phyloP scores from a whole-genome alignment of 1,284 basidiomycete genomes.

The Leccinum pachyderme region DNA sequence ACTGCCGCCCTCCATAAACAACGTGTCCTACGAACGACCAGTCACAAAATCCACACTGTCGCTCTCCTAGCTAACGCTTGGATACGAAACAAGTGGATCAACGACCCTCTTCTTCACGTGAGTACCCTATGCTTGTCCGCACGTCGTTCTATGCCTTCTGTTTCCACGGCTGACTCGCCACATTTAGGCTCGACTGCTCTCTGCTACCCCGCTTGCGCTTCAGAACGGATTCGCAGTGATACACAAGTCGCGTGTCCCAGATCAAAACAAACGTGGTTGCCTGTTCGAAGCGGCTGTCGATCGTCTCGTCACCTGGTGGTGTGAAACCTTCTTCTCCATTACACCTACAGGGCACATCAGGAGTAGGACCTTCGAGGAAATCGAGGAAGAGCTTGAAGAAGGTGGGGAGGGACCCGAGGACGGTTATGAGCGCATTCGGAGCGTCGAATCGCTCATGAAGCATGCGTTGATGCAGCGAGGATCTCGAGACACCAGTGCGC shows the following conservation, averaged over 20 bases:
- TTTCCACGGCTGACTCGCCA: conserved; percentile 7
- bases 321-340: conserved; percentile 66
- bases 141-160: conserved; percentile 21
- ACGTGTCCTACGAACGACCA: conserved; percentile 70
- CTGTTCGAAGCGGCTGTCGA: conserved; percentile 81
- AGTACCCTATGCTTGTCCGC: background rate
- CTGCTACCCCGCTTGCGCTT: conserved; percentile 74
- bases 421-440: conserved; percentile 69
- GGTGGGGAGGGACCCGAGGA: conserved; percentile 48
- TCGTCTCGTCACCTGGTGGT: conserved; percentile 83
- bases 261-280: conserved; percentile 74
- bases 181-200: conserved; percentile 77
- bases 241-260: conserved; percentile 80
- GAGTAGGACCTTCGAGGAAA: conserved; percentile 72
- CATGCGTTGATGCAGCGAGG: conserved; percentile 80
- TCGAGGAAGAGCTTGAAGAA: conserved; percentile 45
- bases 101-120: conserved; percentile 82
- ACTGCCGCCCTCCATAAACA: conserved; percentile 53
- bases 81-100: conserved; percentile 83
- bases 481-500: conserved; percentile 84
- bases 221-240: conserved; percentile 80
- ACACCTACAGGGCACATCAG: conserved; percentile 62
- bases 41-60: conserved; percentile 87
- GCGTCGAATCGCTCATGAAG: conserved; percentile 85
- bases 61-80: conserved; percentile 74